Evolutionary conservation across 352 stramenopile genomes (phyloP).

Genomic region (Detonula confervacea): DNA sequence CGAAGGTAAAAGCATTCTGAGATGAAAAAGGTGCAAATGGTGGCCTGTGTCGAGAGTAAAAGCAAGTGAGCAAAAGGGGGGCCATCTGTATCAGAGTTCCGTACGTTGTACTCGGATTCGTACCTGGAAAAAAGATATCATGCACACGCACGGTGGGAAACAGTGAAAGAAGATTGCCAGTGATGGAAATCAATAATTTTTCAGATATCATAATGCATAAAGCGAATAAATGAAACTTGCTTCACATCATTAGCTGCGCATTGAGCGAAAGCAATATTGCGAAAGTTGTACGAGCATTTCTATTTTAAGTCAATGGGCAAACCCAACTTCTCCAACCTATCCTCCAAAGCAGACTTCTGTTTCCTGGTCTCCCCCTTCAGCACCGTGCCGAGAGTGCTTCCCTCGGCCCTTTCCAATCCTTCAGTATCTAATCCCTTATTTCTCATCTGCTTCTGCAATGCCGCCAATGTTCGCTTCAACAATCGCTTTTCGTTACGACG

Average conservation of each 20-base stretch:
- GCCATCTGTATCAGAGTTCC: too few relatives aligned
- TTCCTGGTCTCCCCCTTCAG: slow-evolving; percentile 77
- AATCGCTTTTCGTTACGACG: slow-evolving; percentile 84
- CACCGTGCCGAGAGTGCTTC: slow-evolving; percentile 77
- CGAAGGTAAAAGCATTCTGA: too few relatives aligned
- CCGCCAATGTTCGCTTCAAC: slow-evolving; percentile 84
- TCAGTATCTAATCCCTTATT: slow-evolving; percentile 77
- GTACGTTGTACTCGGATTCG: too few relatives aligned
- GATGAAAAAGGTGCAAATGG: too few relatives aligned
- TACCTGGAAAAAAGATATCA: too few relatives aligned
- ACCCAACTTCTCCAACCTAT: slow-evolving; percentile 83
- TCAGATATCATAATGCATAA: background rate
- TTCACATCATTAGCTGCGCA: too few relatives aligned
- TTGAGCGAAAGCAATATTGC: too few relatives aligned
- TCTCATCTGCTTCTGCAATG: slow-evolving; percentile 79
- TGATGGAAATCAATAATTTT: background rate
- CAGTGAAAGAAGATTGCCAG: too few relatives aligned
- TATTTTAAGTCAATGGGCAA: slow-evolving; percentile 82
- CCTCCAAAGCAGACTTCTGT: slow-evolving; percentile 80
- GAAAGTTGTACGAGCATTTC: too few relatives aligned
- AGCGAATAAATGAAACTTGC: background rate
- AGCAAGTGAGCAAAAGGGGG: too few relatives aligned
- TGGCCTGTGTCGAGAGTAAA: too few relatives aligned
- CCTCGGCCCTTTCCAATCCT: slow-evolving; percentile 70
- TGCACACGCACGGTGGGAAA: too few relatives aligned